Percentiles rank a stretch among this genome's conserved stretches.
phyloP scores from a whole-genome alignment of 257 asterid genomes.

The Euphrasia confusa region DNA sequence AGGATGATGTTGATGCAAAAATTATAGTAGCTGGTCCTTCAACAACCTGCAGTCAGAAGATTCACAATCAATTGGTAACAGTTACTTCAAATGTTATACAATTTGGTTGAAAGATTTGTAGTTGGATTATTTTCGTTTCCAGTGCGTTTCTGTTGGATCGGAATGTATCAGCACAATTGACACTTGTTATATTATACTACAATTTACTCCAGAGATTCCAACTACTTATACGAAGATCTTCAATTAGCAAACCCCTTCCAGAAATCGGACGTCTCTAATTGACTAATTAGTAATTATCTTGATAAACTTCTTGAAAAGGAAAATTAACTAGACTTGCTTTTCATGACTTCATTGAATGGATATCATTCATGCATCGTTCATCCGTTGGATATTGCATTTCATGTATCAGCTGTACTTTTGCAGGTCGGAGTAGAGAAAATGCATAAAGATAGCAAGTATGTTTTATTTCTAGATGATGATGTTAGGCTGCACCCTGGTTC shows the following conservation, averaged over 20 bases:
- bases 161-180: neutral
- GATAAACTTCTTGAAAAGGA: slow-evolving; percentile 4
- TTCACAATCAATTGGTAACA: slow-evolving; percentile 74
- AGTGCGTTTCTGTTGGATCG: neutral
- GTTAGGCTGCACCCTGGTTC: slow-evolving; percentile 90
- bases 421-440: slow-evolving; percentile 75
- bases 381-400: slow-evolving; percentile 7
- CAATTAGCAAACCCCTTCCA: slow-evolving; percentile 1
- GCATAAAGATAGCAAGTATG: slow-evolving; percentile 71
- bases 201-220: neutral
- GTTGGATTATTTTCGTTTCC: neutral
- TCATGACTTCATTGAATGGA: slow-evolving; percentile 11
- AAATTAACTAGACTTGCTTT: neutral
- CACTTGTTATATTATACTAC: neutral
- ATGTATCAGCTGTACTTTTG: slow-evolving; percentile 17
- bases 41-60: slow-evolving; percentile 82
- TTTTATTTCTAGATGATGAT: slow-evolving; percentile 72
- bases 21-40: slow-evolving; percentile 67
- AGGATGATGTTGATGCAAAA: slow-evolving; percentile 62
- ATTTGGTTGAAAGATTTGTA: slow-evolving; percentile 6
- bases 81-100: slow-evolving; percentile 6
- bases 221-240: neutral
- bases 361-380: neutral
- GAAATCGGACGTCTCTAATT: neutral
- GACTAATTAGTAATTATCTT: neutral